Evolutionary conservation across 2,329 filamentous ascomycete genomes (phyloP).

Genomic region (Ustilaginoidea virens): DNA sequence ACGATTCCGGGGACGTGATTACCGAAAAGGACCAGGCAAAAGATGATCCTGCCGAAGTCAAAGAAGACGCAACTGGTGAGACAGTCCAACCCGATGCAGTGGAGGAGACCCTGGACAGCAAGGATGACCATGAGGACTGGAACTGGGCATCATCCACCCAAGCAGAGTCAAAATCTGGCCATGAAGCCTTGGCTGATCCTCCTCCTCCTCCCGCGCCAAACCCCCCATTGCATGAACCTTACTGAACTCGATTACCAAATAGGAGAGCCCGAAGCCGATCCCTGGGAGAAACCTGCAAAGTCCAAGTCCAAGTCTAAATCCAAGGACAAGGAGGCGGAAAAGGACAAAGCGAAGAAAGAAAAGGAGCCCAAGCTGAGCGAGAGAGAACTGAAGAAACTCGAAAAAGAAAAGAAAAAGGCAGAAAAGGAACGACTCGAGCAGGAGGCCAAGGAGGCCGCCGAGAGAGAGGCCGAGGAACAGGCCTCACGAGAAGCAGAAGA

Average conservation of each 20-base stretch:
- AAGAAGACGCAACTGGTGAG: conserved; percentile 29
- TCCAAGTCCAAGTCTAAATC: conserved; percentile 26
- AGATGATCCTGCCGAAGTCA: conserved; percentile 32
- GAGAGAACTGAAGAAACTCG: conserved; percentile 35
- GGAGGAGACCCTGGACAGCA: conserved; percentile 25
- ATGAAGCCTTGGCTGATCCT: conserved; percentile 23
- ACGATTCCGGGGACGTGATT: conserved; percentile 22
- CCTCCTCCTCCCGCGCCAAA: conserved; percentile 32
- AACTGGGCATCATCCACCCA: conserved; percentile 26
- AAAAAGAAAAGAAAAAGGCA: conserved; percentile 29
- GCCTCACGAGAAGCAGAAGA: conserved; percentile 14
- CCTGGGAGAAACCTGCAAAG: conserved; percentile 22
- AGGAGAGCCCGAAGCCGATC: conserved; percentile 20
- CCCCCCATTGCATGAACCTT: conserved; percentile 29
- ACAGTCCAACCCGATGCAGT: conserved; percentile 30
- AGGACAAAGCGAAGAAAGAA: conserved; percentile 19
- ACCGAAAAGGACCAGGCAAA: conserved; percentile 21
- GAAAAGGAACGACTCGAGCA: conserved; percentile 21
- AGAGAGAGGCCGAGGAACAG: conserved; percentile 16
- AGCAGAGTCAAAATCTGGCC: conserved; percentile 26
- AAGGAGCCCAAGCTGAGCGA: conserved; percentile 30
- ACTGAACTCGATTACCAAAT: conserved; percentile 19
- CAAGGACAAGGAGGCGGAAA: conserved; percentile 17
- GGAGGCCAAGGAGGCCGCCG: conserved; percentile 11
- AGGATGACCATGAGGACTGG: conserved; percentile 17